phyloP scores from a whole-genome alignment of 805 yeast species.

The Ogataea ramenticola region DNA sequence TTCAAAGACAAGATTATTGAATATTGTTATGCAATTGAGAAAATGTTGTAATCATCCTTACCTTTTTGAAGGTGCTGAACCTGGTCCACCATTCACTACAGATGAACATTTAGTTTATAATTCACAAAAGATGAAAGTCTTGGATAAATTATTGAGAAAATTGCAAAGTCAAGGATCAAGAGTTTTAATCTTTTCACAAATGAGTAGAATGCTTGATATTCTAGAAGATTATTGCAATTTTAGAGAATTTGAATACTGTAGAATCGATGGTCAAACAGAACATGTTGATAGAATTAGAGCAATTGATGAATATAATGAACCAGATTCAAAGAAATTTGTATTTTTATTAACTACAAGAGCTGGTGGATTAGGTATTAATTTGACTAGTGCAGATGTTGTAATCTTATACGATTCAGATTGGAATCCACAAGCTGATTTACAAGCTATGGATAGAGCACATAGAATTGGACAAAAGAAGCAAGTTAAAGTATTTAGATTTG shows the following conservation, averaged over 20 bases:
- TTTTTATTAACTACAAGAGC: conserved; percentile 78
- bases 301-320: conserved; percentile 75
- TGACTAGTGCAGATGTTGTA: conserved; percentile 76
- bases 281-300: conserved; percentile 70
- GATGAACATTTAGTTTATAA: conserved; percentile 76
- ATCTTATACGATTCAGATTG: conserved; percentile 75
- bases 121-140: conserved; percentile 62
- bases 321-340: conserved; percentile 64
- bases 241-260: conserved; percentile 62
- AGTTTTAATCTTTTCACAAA: conserved; percentile 73
- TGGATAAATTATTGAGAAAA: conserved; percentile 59
- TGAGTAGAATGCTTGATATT: conserved; percentile 77
- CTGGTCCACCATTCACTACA: conserved; percentile 83
- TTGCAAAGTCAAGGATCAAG: conserved; percentile 65
- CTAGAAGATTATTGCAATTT: conserved; percentile 73
- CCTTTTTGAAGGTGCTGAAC: conserved; percentile 81
- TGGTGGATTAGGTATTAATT: conserved; percentile 83
- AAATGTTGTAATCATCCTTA: conserved; percentile 86
- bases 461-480: conserved; percentile 84
- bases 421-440: conserved; percentile 87
- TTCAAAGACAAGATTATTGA: conserved; percentile 65
- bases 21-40: conserved; percentile 79
- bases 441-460: conserved; percentile 87
- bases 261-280: conserved; percentile 81
- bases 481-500: conserved; percentile 69